A percentile compares a stretch with the other conserved stretches of the same genome.
Evolutionary conservation across 2,329 filamentous ascomycete genomes (phyloP).

Genomic region (Drechmeria coniospora): DNA sequence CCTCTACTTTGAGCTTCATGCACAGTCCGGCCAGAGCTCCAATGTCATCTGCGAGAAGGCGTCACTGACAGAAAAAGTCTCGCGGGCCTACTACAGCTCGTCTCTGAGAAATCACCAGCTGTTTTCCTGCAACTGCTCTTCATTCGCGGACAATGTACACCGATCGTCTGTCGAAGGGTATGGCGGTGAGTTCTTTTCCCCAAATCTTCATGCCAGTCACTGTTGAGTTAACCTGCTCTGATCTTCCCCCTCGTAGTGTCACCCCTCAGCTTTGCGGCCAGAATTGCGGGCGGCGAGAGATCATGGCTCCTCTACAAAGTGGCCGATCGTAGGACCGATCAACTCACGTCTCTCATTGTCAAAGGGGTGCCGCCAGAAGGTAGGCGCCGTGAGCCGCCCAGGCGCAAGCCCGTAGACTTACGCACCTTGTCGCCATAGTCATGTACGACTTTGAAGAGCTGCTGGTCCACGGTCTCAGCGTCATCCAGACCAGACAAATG

Average conservation of each 20-base stretch:
- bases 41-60: background rate
- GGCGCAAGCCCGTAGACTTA: background rate
- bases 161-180: background rate
- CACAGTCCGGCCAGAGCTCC: background rate
- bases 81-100: slow-evolving; percentile 1
- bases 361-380: slow-evolving; percentile 1
- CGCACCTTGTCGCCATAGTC: background rate
- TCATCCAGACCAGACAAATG: slow-evolving; percentile 1
- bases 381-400: background rate
- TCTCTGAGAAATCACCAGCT: slow-evolving; percentile 1
- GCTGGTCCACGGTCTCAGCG: slow-evolving; percentile 1
- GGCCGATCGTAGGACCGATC: background rate
- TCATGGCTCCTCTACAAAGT: slow-evolving; percentile 2
- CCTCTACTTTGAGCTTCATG: slow-evolving; percentile 1
- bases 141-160: background rate
- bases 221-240: background rate
- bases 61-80: slow-evolving; percentile 1
- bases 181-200: background rate
- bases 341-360: slow-evolving; percentile 1
- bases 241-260: background rate
- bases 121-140: background rate
- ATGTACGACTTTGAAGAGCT: slow-evolving; percentile 2
- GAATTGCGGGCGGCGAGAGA: slow-evolving; percentile 1
- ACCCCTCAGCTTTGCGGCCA: background rate
- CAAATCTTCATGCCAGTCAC: background rate